Conservation (phyloP, 1,139 yeast species). For the Scheffersomyces illinoinensis region DNA sequence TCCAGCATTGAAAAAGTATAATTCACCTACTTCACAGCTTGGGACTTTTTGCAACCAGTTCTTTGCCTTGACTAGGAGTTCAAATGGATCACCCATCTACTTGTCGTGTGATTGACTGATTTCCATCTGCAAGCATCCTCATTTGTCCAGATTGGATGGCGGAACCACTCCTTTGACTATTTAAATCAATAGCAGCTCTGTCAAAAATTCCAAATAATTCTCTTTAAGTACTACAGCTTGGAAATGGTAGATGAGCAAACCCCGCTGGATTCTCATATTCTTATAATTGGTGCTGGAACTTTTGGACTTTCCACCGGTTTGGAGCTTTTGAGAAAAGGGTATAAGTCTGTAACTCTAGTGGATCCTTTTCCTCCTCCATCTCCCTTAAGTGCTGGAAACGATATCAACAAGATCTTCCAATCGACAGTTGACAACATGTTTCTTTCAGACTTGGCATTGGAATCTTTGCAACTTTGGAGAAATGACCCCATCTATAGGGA, state of each 20-base stretch:
- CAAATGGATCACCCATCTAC: background rate
- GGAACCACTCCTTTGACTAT: no score
- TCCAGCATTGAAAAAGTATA: no score
- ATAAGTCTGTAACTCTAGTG: constrained; percentile 26
- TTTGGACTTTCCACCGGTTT: constrained; percentile 21
- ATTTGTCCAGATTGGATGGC: background rate
- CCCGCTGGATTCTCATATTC: background rate
- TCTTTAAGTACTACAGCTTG: no score
- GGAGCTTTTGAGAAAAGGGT: constrained; percentile 10
- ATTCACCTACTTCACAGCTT: no score
- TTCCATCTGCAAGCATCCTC: background rate
- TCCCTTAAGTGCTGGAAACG: constrained; percentile 50
- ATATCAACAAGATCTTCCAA: constrained; percentile 49
- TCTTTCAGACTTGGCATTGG: constrained; percentile 40
- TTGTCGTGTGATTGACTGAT: background rate
- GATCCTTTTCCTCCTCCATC: constrained; percentile 47
- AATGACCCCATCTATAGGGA: constrained; percentile 29
- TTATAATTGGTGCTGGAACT: constrained; percentile 19
- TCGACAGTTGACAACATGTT: constrained; percentile 37
- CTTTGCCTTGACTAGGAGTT: background rate
- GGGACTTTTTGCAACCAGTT: no score
- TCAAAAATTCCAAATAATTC: no score
- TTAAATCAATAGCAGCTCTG: no score
- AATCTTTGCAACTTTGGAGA: constrained; percentile 42
- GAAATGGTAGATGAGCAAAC: background rate